phyloP scores from a whole-genome alignment of 805 yeast species.

The Martiniozyma abietophila region DNA sequence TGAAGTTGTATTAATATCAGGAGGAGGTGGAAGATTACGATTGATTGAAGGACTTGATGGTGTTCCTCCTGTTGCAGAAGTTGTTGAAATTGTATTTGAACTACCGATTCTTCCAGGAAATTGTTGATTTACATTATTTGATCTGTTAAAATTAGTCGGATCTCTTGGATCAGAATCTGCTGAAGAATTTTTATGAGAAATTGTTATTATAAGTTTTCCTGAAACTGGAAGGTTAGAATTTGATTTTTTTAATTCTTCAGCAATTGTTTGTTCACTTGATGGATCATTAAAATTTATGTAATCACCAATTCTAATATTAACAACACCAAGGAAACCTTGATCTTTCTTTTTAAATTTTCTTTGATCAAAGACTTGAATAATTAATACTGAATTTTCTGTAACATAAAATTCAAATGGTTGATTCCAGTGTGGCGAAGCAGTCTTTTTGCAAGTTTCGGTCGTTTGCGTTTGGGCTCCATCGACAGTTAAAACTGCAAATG shows the following conservation, averaged over 20 bases:
- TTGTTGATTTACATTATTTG: not conserved
- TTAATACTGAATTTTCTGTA: slow-evolving; percentile 73
- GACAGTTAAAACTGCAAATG: slow-evolving; percentile 95
- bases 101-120: slow-evolving; percentile 2
- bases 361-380: slow-evolving; percentile 93
- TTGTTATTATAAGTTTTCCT: slow-evolving; percentile 78
- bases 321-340: slow-evolving; percentile 96
- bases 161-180: slow-evolving; percentile 21
- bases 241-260: slow-evolving; percentile 84
- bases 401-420: slow-evolving; percentile 76
- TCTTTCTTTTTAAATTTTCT: slow-evolving; percentile 96
- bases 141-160: slow-evolving; percentile 19
- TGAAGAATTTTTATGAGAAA: slow-evolving; percentile 36
- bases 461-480: slow-evolving; percentile 96
- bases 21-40: slow-evolving; percentile 21
- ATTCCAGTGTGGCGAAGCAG: slow-evolving; percentile 97
- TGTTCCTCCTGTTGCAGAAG: slow-evolving; percentile 1
- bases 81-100: slow-evolving; percentile 1
- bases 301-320: slow-evolving; percentile 83
- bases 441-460: slow-evolving; percentile 87
- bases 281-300: slow-evolving; percentile 55
- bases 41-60: slow-evolving; percentile 15
- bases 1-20: slow-evolving; percentile 17
- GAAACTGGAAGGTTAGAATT: slow-evolving; percentile 89
- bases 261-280: slow-evolving; percentile 70